A percentile compares a stretch with the other conserved stretches of the same genome.
Evolutionary conservation across 257 asterid species (phyloP).

Genomic region (Eucommia ulmoides): DNA sequence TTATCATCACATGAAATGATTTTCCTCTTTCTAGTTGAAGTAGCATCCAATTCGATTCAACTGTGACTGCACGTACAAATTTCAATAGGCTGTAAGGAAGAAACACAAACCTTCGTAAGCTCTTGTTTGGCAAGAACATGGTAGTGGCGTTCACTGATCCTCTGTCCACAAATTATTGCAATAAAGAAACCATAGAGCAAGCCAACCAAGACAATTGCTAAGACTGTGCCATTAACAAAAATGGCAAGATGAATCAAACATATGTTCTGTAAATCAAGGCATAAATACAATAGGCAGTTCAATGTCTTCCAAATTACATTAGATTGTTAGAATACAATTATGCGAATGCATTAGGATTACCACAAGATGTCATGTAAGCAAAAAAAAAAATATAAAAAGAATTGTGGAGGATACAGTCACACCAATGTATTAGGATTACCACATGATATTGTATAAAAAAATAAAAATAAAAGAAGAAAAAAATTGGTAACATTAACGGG

Average conservation of each 20-base stretch:
- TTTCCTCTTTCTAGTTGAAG: background rate
- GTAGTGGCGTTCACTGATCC: constrained; percentile 95
- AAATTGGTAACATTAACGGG: too few relatives aligned
- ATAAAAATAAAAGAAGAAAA: too few relatives aligned
- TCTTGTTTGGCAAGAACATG: constrained; percentile 97
- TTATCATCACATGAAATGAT: background rate
- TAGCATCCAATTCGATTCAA: background rate
- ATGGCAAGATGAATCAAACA: background rate
- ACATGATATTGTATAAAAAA: too few relatives aligned
- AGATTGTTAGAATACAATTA: too few relatives aligned
- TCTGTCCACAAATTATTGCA: constrained; percentile 94
- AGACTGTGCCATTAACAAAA: constrained; percentile 34
- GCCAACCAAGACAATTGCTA: constrained; percentile 93
- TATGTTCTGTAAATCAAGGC: too few relatives aligned
- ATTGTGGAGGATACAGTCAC: too few relatives aligned
- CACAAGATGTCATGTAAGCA: too few relatives aligned
- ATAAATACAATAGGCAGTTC: too few relatives aligned
- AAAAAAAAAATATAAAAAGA: too few relatives aligned
- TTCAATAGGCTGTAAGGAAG: constrained; percentile 5
- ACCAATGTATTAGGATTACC: too few relatives aligned
- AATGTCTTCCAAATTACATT: too few relatives aligned
- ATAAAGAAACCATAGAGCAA: constrained; percentile 97
- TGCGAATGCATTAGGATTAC: too few relatives aligned
- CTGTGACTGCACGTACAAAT: background rate
- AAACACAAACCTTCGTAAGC: constrained; percentile 62